Conservation (phyloP, 2,329 filamentous ascomycete genomes). For the Alternaria gaisen region DNA sequence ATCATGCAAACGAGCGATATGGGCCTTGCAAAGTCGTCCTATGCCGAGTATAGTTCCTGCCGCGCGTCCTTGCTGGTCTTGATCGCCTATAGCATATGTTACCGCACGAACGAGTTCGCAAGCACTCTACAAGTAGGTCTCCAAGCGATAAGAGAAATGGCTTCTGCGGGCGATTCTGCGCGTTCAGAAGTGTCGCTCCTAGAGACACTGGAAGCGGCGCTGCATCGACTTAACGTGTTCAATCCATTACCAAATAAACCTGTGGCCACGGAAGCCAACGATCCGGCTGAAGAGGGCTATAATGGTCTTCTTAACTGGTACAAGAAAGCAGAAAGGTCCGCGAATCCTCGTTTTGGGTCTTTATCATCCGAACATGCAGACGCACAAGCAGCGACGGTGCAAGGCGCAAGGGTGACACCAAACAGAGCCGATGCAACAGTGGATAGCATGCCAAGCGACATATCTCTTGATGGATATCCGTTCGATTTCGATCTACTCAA, state of each 20-base stretch:
- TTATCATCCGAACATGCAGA: background rate
- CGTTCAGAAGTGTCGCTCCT: constrained; percentile 22
- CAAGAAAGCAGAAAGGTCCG: constrained; percentile 3
- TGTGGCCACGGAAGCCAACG: background rate
- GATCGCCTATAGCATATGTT: constrained; percentile 21
- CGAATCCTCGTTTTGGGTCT: background rate
- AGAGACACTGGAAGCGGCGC: constrained; percentile 17
- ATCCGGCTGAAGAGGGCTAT: constrained; percentile 14
- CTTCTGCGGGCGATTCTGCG: constrained; percentile 19
- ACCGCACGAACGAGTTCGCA: constrained; percentile 19
- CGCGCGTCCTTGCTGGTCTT: constrained; percentile 22
- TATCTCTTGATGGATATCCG: constrained; percentile 13
- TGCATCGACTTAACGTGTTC: constrained; percentile 20
- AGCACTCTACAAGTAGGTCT: constrained; percentile 16
- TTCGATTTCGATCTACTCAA: constrained; percentile 22
- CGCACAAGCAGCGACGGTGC: constrained; percentile 1
- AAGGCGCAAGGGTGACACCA: background rate
- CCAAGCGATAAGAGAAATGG: constrained; percentile 21
- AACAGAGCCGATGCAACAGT: background rate
- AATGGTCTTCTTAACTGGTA: constrained; percentile 19
- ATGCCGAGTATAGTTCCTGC: constrained; percentile 24
- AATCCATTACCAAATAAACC: constrained; percentile 5
- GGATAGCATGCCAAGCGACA: background rate
- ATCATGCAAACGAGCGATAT: constrained; percentile 17
- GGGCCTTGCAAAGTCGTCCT: constrained; percentile 24